Conservation (phyloP, 2,329 filamentous ascomycete genomes). For the Curvularia spicifera region DNA sequence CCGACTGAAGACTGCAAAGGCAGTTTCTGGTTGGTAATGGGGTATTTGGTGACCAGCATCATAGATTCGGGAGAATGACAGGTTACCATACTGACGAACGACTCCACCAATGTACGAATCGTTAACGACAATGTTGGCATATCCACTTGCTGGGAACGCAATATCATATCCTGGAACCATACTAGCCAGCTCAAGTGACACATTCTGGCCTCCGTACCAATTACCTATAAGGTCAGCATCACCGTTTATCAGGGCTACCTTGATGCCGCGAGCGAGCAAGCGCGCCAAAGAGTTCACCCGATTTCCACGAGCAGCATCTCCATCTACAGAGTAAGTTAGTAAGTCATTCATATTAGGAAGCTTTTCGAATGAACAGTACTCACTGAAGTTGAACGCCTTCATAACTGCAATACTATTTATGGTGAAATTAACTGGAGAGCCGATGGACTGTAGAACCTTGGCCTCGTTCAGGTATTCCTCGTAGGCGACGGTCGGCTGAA, state of each 20-base stretch:
- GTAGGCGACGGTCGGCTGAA: conserved; percentile 53
- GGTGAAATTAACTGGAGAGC: conserved; percentile 59
- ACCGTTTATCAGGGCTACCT: conserved; percentile 73
- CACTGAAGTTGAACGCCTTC: conserved; percentile 47
- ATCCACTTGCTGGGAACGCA: conserved; percentile 70
- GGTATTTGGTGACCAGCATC: conserved; percentile 60
- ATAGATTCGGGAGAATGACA: conserved; percentile 60
- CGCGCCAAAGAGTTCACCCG: conserved; percentile 51
- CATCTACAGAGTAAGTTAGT: conserved; percentile 40
- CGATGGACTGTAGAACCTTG: conserved; percentile 57
- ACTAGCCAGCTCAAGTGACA: conserved; percentile 64
- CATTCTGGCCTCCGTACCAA: conserved; percentile 75
- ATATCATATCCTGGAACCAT: conserved; percentile 52
- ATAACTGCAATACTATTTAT: conserved; percentile 51
- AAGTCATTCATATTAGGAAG: not conserved
- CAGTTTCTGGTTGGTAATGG: conserved; percentile 52
- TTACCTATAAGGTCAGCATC: conserved; percentile 65
- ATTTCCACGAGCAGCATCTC: conserved; percentile 54
- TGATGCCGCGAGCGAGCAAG: conserved; percentile 52
- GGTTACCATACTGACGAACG: conserved; percentile 76
- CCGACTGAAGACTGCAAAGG: conserved; percentile 60
- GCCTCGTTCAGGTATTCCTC: conserved; percentile 59
- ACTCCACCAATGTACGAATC: conserved; percentile 70
- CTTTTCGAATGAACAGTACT: conserved; percentile 1
- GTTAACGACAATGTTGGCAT: conserved; percentile 74